Conservation (phyloP, 345 rosid genomes). For the Eucalyptus microcorys region DNA sequence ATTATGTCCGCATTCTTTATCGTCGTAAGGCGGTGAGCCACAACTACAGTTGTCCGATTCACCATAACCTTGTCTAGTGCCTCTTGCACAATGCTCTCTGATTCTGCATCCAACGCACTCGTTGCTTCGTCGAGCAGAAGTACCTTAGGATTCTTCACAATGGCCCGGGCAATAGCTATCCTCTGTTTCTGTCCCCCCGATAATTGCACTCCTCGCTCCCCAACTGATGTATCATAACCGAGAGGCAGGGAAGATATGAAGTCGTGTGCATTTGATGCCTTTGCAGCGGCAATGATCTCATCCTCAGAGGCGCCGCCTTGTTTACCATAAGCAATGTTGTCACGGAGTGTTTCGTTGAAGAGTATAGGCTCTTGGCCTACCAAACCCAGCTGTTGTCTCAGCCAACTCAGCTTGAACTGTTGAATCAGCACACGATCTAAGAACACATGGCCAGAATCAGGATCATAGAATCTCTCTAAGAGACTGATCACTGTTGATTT, state of each 20-base stretch:
- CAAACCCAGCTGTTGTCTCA: slow-evolving; percentile 64
- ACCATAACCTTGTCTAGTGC: slow-evolving; percentile 61
- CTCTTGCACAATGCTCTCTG: slow-evolving; percentile 52
- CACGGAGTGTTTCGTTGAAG: slow-evolving; percentile 51
- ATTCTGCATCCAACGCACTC: slow-evolving; percentile 67
- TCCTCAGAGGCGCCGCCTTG: slow-evolving; percentile 34
- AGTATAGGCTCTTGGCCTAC: slow-evolving; percentile 76
- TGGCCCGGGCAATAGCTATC: slow-evolving; percentile 55
- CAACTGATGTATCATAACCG: slow-evolving; percentile 50
- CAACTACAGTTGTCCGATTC: slow-evolving; percentile 48
- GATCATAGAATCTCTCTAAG: slow-evolving; percentile 66
- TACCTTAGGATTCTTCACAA: slow-evolving; percentile 50
- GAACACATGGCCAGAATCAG: slow-evolving; percentile 36
- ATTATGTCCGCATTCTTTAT: slow-evolving; percentile 51
- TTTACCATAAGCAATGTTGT: slow-evolving; percentile 54
- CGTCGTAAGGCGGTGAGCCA: slow-evolving; percentile 54
- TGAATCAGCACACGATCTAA: slow-evolving; percentile 27
- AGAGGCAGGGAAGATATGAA: slow-evolving; percentile 51
- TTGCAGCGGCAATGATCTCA: slow-evolving; percentile 44
- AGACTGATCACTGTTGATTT: slow-evolving; percentile 65
- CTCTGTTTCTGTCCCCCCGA: slow-evolving; percentile 71
- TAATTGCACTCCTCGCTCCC: slow-evolving; percentile 62
- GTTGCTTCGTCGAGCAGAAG: slow-evolving; percentile 67
- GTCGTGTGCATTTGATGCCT: slow-evolving; percentile 51
- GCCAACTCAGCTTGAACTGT: slow-evolving; percentile 37